Evolutionary conservation across 371 early-diverging fungal genomes (phyloP), one percentile per base, ranked within the genome.

Genomic region (Mortierella sp.): DNA sequence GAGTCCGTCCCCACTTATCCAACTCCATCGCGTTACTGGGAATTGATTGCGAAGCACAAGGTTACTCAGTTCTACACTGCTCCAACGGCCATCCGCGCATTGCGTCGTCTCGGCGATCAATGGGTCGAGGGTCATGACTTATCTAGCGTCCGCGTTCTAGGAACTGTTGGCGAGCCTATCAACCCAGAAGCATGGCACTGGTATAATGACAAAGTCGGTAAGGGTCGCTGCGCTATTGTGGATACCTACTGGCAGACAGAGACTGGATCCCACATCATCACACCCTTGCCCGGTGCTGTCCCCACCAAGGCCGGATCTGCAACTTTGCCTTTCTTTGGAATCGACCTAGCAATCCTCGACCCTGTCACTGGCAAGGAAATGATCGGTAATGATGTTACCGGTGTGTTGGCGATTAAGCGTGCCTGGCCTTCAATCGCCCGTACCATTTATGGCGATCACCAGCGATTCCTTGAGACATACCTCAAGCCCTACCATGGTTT

Each of bases 41-140:
- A 93, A 67, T 71, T 93, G 26, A 92, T 97, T 47, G 94, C 92
- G 64, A 92, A 94, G 49, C 94, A 96, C 88, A 93, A 90, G 76
- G 87, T 98, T 73, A 98, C 98, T 11, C 98, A 98, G 84, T 94
- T 99, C 76, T 99, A 99, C 85, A 99, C 99, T 30, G 99, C 99
- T 0, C 99, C 99, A 24, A 99, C 99, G 3, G 97, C 98, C 39
- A 96, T 99, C 73, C 94, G 99, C 64, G 96, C 97, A 2, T 88
- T 99, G 66, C 93, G 96, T 66, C 91, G 95, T 22, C 78, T 94
- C n/a, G 97, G 97, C 40, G 94, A 97, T 74, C 88, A 93, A 45
- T 90, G 90, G 88, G 90, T 96, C 40, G 86, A 92, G 69, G 88
- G 89, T 9, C 88, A 91, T 79, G 91, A 94, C 66, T 87, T 98